Conservation (phyloP, 2,329 filamentous ascomycete genomes). For the Didymella segeticola region DNA sequence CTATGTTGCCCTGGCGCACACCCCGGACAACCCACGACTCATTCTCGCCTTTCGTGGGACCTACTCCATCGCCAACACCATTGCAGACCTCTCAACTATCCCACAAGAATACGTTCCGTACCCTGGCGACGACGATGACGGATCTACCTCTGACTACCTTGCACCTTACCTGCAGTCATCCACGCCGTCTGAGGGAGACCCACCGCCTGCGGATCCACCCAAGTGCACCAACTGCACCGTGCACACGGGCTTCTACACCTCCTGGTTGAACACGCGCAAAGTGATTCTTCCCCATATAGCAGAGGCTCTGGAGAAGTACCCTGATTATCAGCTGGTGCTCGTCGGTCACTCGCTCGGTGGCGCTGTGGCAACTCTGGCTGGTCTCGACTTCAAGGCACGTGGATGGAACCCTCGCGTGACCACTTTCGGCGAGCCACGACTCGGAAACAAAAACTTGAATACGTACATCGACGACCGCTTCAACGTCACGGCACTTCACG, state of each 20-base stretch:
- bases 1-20: conserved; percentile 87
- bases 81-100: conserved; percentile 86
- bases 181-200: conserved; percentile 19
- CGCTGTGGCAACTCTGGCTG: conserved; percentile 86
- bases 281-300: conserved; percentile 73
- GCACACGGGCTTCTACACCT: conserved; percentile 85
- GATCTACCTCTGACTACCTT: conserved; percentile 39
- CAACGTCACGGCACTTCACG: conserved; percentile 32
- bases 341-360: conserved; percentile 93
- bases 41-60: conserved; percentile 92
- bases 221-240: conserved; percentile 88
- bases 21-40: conserved; percentile 66
- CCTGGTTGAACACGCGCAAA: conserved; percentile 78
- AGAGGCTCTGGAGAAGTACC: conserved; percentile 65
- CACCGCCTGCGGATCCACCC: conserved; percentile 48
- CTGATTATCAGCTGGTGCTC: conserved; percentile 75
- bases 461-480: conserved; percentile 63
- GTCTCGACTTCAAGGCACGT: conserved; percentile 77
- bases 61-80: conserved; percentile 90
- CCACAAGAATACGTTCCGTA: conserved; percentile 93
- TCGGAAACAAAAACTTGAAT: conserved; percentile 63
- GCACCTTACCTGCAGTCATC: conserved; percentile 22
- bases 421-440: conserved; percentile 86
- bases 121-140: conserved; percentile 60
- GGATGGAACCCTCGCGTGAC: conserved; percentile 81